These are phyloP conservation scores for Fonsecaea nubica DNA, from an alignment of 2,329 filamentous ascomycete species.

Conservation along the genomic window DNA sequence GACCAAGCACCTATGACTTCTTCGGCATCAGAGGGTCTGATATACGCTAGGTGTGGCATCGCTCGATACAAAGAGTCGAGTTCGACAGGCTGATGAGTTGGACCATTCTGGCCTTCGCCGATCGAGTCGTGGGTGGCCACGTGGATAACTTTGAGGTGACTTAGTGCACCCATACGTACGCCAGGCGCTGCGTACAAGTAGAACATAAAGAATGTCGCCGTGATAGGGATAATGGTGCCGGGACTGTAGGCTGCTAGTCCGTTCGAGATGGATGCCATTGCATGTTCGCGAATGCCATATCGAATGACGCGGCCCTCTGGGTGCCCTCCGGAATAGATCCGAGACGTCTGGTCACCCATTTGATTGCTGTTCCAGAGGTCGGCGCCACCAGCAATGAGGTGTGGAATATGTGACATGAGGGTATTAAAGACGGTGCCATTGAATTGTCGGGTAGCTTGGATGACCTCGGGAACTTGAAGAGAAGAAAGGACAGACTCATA, in stretches of 20 bases:
- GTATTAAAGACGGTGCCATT: conserved; percentile 22
- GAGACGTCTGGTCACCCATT: conserved; percentile 18
- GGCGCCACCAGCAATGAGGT: conserved; percentile 37
- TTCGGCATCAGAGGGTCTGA: conserved; percentile 63
- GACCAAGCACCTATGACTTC: conserved; percentile 63
- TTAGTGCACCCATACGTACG: conserved; percentile 64
- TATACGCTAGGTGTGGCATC: conserved; percentile 66
- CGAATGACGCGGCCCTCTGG: conserved; percentile 59
- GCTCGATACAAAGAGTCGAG: conserved; percentile 62
- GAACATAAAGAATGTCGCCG: conserved; percentile 25
- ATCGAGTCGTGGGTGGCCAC: conserved; percentile 66
- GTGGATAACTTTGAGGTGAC: conserved; percentile 61
- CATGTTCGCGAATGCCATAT: conserved; percentile 67
- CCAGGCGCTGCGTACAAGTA: conserved; percentile 57
- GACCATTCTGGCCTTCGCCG: conserved; percentile 65
- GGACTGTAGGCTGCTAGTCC: conserved; percentile 66
- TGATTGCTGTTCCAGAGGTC: conserved; percentile 41
- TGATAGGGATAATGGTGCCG: conserved; percentile 56
- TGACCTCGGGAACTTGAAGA: not conserved
- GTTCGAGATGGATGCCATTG: conserved; percentile 82
- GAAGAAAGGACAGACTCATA: conserved; percentile 5
- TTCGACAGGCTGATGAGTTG: conserved; percentile 66
- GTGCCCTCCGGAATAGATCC: conserved; percentile 42
- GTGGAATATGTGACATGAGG: conserved; percentile 27
- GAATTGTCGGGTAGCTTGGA: conserved; percentile 12